phyloP scores from a whole-genome alignment of 2,329 filamentous ascomycete genomes.

The Pyricularia pennisetigena region DNA sequence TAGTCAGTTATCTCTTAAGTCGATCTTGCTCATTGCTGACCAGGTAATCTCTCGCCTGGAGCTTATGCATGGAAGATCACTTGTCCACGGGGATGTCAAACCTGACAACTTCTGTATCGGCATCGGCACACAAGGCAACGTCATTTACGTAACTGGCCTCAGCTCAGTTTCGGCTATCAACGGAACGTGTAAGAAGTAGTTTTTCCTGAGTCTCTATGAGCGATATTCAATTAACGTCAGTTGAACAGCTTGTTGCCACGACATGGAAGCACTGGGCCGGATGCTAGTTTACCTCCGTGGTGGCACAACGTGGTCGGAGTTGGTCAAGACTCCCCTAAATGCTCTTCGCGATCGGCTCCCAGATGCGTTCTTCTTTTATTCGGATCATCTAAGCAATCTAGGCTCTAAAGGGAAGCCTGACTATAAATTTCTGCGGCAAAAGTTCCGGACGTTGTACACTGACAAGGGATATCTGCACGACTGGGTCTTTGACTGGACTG shows the following conservation, averaged over 20 bases:
- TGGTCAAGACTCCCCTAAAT: slow-evolving; percentile 95
- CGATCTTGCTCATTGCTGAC: slow-evolving; percentile 88
- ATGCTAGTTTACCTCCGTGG: slow-evolving; percentile 99
- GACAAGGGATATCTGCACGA: slow-evolving; percentile 99
- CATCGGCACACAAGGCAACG: slow-evolving; percentile 97
- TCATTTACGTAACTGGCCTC: slow-evolving; percentile 99
- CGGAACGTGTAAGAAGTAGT: slow-evolving; percentile 66
- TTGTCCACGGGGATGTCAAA: slow-evolving; percentile 99
- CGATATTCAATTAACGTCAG: neutral
- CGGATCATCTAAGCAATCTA: slow-evolving; percentile 97
- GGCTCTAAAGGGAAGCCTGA: slow-evolving; percentile 99
- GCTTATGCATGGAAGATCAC: slow-evolving; percentile 99
- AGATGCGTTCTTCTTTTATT: slow-evolving; percentile 90
- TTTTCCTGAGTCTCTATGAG: too few species aligned
- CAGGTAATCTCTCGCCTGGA: slow-evolving; percentile 98
- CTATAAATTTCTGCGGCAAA: slow-evolving; percentile 99
- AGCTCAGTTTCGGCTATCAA: slow-evolving; percentile 54
- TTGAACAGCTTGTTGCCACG: slow-evolving; percentile 70
- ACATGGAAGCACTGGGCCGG: slow-evolving; percentile 98
- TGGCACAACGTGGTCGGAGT: slow-evolving; percentile 97
- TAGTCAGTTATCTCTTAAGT: slow-evolving; percentile 98
- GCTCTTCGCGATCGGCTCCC: slow-evolving; percentile 98
- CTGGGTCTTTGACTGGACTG: slow-evolving; percentile 99
- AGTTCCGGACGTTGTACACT: slow-evolving; percentile 98
- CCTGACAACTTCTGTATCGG: slow-evolving; percentile 99